Evolutionary conservation across 768 basidiomycete genomes (phyloP).

Genomic region (Tremella fuciformis): DNA sequence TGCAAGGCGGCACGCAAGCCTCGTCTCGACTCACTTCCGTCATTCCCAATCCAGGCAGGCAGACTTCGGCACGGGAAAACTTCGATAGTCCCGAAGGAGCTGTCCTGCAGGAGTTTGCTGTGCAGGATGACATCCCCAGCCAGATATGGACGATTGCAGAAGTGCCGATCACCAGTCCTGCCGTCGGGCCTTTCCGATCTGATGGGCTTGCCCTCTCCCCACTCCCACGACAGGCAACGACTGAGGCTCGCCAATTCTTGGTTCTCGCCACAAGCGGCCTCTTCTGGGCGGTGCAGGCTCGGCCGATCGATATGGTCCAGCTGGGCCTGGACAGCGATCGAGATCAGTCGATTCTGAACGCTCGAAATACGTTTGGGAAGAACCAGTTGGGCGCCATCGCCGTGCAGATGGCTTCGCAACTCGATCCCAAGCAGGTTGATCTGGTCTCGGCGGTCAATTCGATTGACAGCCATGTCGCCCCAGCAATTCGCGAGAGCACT

Average conservation of each 20-base stretch:
- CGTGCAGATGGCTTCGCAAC: constrained; percentile 23
- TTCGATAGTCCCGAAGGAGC: constrained; percentile 26
- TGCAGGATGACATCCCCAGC: constrained; percentile 28
- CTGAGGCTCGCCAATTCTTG: constrained; percentile 54
- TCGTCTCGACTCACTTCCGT: constrained; percentile 26
- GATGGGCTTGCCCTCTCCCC: constrained; percentile 28
- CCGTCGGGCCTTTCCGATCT: constrained; percentile 5
- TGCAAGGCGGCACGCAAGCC: constrained; percentile 19
- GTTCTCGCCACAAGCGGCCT: constrained; percentile 84
- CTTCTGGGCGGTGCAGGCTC: constrained; percentile 72
- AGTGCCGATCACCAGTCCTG: constrained; percentile 24
- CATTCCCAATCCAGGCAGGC: constrained; percentile 33
- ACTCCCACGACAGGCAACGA: constrained; percentile 29
- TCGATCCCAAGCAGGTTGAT: constrained; percentile 28
- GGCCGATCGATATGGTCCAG: constrained; percentile 78
- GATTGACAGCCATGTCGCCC: constrained; percentile 31
- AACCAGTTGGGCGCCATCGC: constrained; percentile 40
- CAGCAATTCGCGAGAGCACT: constrained; percentile 53
- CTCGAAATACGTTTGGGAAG: constrained; percentile 63
- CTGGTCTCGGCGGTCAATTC: constrained; percentile 25
- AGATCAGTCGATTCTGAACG: constrained; percentile 75
- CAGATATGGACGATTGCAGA: constrained; percentile 41
- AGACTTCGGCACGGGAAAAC: constrained; percentile 33
- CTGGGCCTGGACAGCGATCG: constrained; percentile 79
- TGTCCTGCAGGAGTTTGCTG: constrained; percentile 28